Evolutionary conservation across 2,329 filamentous ascomycete genomes (phyloP).

Genomic region (Arthrobotrys sphaeroides): DNA sequence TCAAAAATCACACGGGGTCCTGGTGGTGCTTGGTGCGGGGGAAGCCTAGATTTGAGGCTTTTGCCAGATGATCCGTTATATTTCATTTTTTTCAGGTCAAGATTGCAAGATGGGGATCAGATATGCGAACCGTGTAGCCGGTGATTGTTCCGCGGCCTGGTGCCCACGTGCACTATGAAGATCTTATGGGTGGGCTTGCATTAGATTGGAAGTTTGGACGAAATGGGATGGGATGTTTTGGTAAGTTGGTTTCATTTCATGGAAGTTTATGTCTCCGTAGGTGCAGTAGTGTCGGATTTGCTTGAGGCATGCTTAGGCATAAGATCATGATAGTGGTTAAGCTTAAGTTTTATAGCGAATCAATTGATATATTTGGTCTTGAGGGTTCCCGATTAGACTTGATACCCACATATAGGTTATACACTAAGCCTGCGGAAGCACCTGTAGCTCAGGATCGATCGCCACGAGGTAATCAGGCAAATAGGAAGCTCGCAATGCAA

Average conservation of each 20-base stretch:
- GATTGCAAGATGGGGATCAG: too few relatives aligned
- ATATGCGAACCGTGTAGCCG: constrained; percentile 5
- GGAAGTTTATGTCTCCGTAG: constrained; percentile 48
- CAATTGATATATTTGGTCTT: neutral
- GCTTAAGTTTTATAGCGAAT: too few relatives aligned
- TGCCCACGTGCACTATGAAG: constrained; percentile 33
- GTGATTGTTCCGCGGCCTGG: constrained; percentile 15
- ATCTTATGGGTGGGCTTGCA: constrained; percentile 16
- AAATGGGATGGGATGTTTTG: neutral
- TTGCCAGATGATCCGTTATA: constrained; percentile 32
- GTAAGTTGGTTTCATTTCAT: constrained; percentile 9
- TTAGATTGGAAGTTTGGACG: constrained; percentile 25
- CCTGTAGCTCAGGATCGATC: constrained; percentile 11
- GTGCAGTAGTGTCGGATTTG: constrained; percentile 39
- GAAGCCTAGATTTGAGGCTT: constrained; percentile 19
- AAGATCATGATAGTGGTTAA: constrained; percentile 4
- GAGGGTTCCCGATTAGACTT: too few relatives aligned
- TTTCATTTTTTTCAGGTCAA: neutral
- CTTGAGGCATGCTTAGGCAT: neutral
- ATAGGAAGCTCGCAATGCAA: neutral
- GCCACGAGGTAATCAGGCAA: constrained; percentile 10
- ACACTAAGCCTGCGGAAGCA: neutral
- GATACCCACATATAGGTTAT: too few relatives aligned
- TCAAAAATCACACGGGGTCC: constrained; percentile 8
- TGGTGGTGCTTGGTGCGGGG: too few relatives aligned